Evolutionary conservation across 257 asterid genomes (phyloP).

Genomic region (Forsythia viridissima): DNA sequence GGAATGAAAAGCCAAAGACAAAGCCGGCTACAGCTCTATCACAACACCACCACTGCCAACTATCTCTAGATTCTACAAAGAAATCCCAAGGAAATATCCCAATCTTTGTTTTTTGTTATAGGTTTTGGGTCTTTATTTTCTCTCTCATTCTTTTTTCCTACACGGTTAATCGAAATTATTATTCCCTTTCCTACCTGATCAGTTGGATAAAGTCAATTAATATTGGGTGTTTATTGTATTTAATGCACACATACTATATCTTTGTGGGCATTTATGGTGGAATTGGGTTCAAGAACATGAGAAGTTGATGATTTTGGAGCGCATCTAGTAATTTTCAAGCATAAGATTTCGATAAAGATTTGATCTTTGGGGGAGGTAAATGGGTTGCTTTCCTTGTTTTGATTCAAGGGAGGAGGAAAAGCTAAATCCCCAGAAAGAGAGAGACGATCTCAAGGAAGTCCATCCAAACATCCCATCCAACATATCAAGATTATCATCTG

Average conservation of each 20-base stretch:
- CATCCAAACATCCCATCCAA: constrained; percentile 61
- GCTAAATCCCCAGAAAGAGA: constrained; percentile 55
- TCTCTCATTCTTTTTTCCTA: not conserved
- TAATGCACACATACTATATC: constrained; percentile 17
- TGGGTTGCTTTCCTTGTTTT: constrained; percentile 98
- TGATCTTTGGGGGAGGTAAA: constrained; percentile 42
- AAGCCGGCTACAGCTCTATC: constrained; percentile 71
- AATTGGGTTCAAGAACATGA: constrained; percentile 41
- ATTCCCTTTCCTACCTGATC: constrained; percentile 22
- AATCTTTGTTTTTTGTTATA: constrained; percentile 20
- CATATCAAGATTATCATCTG: constrained; percentile 82
- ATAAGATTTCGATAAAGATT: constrained; percentile 30
- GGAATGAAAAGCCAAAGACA: constrained; percentile 51
- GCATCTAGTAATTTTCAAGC: constrained; percentile 34
- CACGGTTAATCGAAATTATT: constrained; percentile 1
- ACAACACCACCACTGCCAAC: constrained; percentile 34
- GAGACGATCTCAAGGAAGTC: constrained; percentile 65
- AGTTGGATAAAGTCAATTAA: constrained; percentile 14
- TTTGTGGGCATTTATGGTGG: constrained; percentile 31
- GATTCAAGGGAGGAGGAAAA: constrained; percentile 83
- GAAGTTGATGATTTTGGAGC: constrained; percentile 29
- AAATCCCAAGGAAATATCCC: constrained; percentile 27
- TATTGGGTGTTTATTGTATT: constrained; percentile 28
- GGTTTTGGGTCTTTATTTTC: constrained; percentile 14
- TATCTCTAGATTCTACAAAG: constrained; percentile 29